Conservation (phyloP, 352 stramenopile genomes). For the Phytopythium montanum region DNA sequence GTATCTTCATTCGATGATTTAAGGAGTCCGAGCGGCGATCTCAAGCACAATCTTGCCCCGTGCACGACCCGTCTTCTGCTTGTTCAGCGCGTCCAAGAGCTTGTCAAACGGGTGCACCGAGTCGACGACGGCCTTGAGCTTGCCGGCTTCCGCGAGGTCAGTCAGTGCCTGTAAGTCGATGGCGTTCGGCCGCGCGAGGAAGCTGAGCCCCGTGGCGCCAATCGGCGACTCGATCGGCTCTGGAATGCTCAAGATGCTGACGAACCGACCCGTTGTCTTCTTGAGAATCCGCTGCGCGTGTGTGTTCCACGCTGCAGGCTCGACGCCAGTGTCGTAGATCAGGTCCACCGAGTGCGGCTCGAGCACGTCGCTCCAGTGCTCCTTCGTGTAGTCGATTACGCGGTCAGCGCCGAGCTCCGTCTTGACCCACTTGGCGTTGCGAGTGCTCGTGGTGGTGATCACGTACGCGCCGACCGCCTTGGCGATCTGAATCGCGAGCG, state of each 20-base stretch:
- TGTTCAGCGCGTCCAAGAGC: not conserved
- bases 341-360: slow-evolving; percentile 25
- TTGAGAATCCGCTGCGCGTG: slow-evolving; percentile 34
- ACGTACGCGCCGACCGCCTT: slow-evolving; percentile 28
- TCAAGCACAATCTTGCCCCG: not conserved
- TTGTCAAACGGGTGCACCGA: slow-evolving; percentile 4
- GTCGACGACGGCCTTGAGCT: not conserved
- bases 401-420: slow-evolving; percentile 41
- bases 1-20: not conserved
- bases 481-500: slow-evolving; percentile 57
- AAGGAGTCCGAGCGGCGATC: slow-evolving; percentile 3
- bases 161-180: slow-evolving; percentile 30
- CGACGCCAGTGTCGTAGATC: slow-evolving; percentile 30
- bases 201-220: slow-evolving; percentile 24
- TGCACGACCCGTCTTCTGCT: not conserved
- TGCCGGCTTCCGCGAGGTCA: slow-evolving; percentile 20
- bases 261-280: slow-evolving; percentile 28
- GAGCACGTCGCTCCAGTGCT: slow-evolving; percentile 39
- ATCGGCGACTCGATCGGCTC: slow-evolving; percentile 42
- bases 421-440: slow-evolving; percentile 34
- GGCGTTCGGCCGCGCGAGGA: slow-evolving; percentile 14
- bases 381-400: slow-evolving; percentile 47
- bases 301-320: slow-evolving; percentile 26
- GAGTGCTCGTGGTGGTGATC: slow-evolving; percentile 19
- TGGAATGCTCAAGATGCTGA: slow-evolving; percentile 27